Evolutionary conservation across 2,329 filamentous ascomycete species (phyloP), one percentile per base, ranked within the genome.

Genomic region (Tolypocladium tundrense): DNA sequence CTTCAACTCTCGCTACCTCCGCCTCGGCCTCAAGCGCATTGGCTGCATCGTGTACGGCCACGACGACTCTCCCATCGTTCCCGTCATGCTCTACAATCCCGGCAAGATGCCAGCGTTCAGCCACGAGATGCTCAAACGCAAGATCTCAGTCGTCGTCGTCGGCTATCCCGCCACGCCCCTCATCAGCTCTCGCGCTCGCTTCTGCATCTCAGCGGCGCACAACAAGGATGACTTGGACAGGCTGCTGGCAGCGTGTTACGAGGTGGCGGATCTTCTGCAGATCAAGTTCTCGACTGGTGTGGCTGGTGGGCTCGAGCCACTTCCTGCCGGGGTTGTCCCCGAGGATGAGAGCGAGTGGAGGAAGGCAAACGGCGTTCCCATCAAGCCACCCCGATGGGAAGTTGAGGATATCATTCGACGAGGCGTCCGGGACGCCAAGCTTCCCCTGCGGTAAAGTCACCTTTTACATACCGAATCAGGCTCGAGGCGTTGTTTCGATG

Each of bases 71-170:
- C 94, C 94, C 58, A 97, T 99, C 66, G 91, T 99, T 65, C 94
- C 94, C 57, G 74, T 99, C 64, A 83, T 96, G 68, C 85, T 99
- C 35, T 99, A 97, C 80, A 91, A 97, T 75, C 94, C 94, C n/a
- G 94, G 90, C 67, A 99, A 99, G 78, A 97, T 99, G 81, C 90
- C 93, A 5, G 93, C 94, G 59, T 99, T 99, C 75, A 97, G 91
- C 54, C 94, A 96, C 71, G 94, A 97, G 73, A 97, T 99, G 94
- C 84, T 97, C 60, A 90, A 90, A 76, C 90, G 94, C 69, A 97
- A 97, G 75, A 97, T 99, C 66, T 94, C 93, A 0, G 90, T 97
- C 55, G 94, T 99, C 43, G 90, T 99, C 52, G 94, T 99, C 61
- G 94, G 93, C 56, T 99, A 99, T 71, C 94, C 94, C 7, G 94